Percentiles rank a stretch among this genome's conserved stretches.
Conservation (phyloP, 2,329 filamentous ascomycete species). For the Dothiorella sarmentorum region DNA sequence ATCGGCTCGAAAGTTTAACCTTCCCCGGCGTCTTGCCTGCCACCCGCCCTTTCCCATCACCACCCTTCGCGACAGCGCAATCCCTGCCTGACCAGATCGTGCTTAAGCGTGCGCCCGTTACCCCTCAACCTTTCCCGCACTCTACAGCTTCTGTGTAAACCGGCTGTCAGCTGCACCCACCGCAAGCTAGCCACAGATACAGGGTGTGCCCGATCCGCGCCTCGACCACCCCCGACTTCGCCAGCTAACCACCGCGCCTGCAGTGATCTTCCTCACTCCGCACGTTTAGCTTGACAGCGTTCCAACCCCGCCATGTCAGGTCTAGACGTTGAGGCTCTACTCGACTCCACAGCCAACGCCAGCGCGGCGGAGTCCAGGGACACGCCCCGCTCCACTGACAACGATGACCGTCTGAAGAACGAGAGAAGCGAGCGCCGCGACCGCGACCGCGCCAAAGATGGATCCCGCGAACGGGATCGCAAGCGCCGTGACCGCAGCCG, state of each 20-base stretch:
- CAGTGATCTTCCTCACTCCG: conserved; percentile 19
- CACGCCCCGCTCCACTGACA: conserved; percentile 49
- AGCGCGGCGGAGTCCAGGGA: conserved; percentile 32
- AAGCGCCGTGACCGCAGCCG: conserved; percentile 27
- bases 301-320: conserved; percentile 55
- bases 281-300: conserved; percentile 17
- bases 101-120: not conserved
- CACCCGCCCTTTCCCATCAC: not conserved
- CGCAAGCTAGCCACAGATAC: conserved; percentile 15
- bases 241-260: conserved; percentile 12
- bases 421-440: conserved; percentile 34
- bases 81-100: not conserved
- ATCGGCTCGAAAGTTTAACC: conserved; percentile 5
- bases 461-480: conserved; percentile 27
- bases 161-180: not conserved
- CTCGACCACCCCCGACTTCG: conserved; percentile 5
- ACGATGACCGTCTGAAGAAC: conserved; percentile 37
- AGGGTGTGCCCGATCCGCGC: conserved; percentile 11
- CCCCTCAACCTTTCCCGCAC: not conserved
- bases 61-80: not conserved
- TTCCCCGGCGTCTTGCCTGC: not conserved
- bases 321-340: conserved; percentile 82
- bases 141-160: not conserved
- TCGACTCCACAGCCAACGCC: conserved; percentile 76
- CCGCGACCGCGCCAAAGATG: conserved; percentile 29